Percentiles rank a stretch among this genome's conserved stretches.
Conservation (phyloP, 495 filamentous ascomycete species). For the Xylaria curta region DNA sequence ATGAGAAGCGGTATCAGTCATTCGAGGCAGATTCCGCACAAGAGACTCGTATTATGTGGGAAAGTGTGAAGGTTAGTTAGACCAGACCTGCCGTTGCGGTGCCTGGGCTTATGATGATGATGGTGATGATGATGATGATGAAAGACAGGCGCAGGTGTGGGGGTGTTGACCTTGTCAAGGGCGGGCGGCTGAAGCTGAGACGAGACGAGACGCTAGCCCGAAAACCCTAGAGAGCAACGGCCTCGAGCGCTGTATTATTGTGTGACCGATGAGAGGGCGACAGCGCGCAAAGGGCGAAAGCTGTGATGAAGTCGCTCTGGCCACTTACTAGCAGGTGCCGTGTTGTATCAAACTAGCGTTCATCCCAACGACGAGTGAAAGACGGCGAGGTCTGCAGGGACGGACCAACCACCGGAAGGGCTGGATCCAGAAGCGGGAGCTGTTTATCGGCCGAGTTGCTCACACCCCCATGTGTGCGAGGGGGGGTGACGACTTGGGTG, state of each 20-base stretch:
- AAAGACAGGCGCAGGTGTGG: conserved; percentile 30
- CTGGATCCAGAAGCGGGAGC: conserved; percentile 41
- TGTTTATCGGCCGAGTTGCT: conserved; percentile 40
- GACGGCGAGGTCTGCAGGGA: conserved; percentile 36
- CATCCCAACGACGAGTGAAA: conserved; percentile 42
- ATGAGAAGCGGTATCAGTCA: conserved; percentile 26
- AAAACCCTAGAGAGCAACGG: conserved; percentile 16
- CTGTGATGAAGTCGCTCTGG: conserved; percentile 27
- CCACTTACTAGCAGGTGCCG: conserved; percentile 35
- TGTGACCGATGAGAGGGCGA: conserved; percentile 24
- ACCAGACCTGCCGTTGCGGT: background rate
- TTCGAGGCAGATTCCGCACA: conserved; percentile 29
- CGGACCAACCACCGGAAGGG: conserved; percentile 41
- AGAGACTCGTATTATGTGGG: conserved; percentile 4
- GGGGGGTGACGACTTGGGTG: conserved; percentile 31
- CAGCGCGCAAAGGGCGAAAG: conserved; percentile 26
- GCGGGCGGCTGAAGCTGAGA: conserved; percentile 42
- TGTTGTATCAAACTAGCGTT: conserved; percentile 25
- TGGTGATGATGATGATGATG: no score
- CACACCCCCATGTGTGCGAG: conserved; percentile 16
- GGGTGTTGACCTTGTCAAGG: conserved; percentile 34
- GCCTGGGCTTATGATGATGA: conserved; percentile 3
- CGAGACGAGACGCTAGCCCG: conserved; percentile 33
- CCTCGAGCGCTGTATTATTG: conserved; percentile 33
- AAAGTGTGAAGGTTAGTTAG: background rate